Conservation (phyloP, 192 early-diverging fungal genomes). For the Podila verticillata region DNA sequence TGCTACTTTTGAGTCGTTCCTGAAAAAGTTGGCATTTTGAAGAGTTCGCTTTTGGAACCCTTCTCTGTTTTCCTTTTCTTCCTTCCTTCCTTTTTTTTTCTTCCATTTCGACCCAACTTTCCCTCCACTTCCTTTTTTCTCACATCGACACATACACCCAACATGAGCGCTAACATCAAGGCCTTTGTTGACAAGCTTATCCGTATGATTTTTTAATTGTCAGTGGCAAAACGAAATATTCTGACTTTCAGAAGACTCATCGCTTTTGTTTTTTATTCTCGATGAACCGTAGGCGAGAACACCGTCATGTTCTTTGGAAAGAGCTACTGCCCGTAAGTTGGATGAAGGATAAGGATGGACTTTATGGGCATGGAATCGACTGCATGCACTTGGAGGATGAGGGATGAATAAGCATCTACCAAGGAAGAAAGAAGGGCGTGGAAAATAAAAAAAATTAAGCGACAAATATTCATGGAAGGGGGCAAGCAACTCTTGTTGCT, state of each 20-base stretch:
- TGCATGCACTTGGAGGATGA: neutral
- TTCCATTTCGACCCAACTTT: neutral
- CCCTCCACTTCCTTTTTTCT: neutral
- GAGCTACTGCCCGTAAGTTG: slow-evolving; percentile 50
- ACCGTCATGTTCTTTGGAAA: slow-evolving; percentile 52
- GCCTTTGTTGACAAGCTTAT: slow-evolving; percentile 38
- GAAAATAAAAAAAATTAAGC: neutral
- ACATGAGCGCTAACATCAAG: slow-evolving; percentile 29
- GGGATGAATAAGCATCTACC: neutral
- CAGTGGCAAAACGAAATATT: neutral
- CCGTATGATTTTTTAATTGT: slow-evolving; percentile 9
- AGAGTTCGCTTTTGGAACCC: neutral
- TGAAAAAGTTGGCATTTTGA: neutral
- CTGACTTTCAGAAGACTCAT: neutral
- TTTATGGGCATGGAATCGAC: no score
- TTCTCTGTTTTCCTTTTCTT: neutral
- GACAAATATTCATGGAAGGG: neutral
- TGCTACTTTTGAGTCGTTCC: slow-evolving; percentile 6
- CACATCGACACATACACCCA: neutral
- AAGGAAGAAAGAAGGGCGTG: neutral
- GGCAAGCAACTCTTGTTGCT: neutral
- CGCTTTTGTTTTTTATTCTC: neutral
- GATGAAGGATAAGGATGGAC: neutral
- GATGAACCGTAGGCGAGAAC: slow-evolving; percentile 32
- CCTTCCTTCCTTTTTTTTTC: neutral